phyloP scores from a whole-genome alignment of 2,329 filamentous ascomycete species.

The Aspergillus vadensis region DNA sequence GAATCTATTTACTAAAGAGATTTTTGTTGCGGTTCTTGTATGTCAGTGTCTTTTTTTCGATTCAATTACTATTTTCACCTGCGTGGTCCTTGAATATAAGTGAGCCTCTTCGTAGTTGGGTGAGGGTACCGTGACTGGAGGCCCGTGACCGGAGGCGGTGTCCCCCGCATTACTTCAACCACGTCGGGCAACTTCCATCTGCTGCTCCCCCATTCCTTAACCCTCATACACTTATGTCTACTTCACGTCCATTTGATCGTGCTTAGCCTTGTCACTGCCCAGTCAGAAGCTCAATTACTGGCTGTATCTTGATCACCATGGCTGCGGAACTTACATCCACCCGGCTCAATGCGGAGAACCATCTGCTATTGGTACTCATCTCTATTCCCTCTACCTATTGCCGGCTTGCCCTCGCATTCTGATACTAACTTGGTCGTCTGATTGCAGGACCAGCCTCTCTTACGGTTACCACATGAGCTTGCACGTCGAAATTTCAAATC shows the following conservation, averaged over 20 bases:
- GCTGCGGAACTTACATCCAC: constrained; percentile 49
- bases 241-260: not conserved
- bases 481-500: constrained; percentile 92
- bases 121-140: not conserved
- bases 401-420: not conserved
- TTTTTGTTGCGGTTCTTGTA: constrained; percentile 20
- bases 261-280: not conserved
- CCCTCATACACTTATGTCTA: not conserved
- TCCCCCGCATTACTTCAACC: constrained; percentile 6
- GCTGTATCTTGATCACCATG: constrained; percentile 27
- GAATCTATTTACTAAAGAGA: constrained; percentile 33
- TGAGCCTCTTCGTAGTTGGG: not conserved
- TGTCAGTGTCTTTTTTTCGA: not conserved
- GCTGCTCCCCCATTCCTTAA: not conserved
- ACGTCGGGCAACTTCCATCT: constrained; percentile 4
- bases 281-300: not conserved
- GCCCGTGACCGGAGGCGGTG: constrained; percentile 11
- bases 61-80: constrained; percentile 6
- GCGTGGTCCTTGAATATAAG: not conserved
- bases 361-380: constrained; percentile 49
- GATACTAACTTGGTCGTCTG: constrained; percentile 5
- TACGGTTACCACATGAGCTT: constrained; percentile 89
- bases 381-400: constrained; percentile 10
- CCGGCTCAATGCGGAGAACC: constrained; percentile 53
- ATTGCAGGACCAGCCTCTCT: constrained; percentile 82